phyloP scores from a whole-genome alignment of 768 basidiomycete genomes.

The Tricholoma bakamatsutake region DNA sequence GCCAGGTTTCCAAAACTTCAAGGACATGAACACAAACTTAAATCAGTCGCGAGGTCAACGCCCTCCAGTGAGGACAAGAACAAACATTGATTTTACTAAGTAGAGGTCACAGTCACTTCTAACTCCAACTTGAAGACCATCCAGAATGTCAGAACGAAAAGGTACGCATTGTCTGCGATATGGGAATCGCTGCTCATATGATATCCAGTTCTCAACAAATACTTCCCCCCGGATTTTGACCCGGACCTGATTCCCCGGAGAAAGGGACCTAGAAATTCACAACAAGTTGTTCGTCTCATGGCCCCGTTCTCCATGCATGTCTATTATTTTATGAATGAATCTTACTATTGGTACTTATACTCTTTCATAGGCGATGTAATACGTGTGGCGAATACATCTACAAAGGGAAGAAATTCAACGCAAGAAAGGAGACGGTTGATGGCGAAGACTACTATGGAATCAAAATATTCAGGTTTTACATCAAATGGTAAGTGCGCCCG shows the following conservation, averaged over 20 bases:
- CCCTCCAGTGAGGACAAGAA: neutral
- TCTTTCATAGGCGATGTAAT: conserved; percentile 69
- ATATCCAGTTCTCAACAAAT: conserved; percentile 80
- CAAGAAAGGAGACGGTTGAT: conserved; percentile 95
- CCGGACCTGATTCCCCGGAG: conserved; percentile 92
- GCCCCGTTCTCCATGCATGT: conserved; percentile 96
- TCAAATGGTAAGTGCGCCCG: conserved; percentile 65
- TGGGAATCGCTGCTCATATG: neutral
- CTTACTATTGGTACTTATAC: conserved; percentile 5
- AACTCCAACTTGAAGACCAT: neutral
- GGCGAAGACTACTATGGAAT: conserved; percentile 98
- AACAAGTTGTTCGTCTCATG: conserved; percentile 98
- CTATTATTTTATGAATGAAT: neutral
- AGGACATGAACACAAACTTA: conserved; percentile 33
- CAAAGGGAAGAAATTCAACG: conserved; percentile 99
- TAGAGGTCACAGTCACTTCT: neutral
- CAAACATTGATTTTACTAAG: neutral
- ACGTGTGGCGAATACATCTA: conserved; percentile 99
- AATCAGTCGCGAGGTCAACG: neutral
- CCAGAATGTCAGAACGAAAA: conserved; percentile 80
- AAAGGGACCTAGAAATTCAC: conserved; percentile 87
- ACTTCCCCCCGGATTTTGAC: conserved; percentile 98
- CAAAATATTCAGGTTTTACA: conserved; percentile 92
- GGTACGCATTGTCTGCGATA: conserved; percentile 31
- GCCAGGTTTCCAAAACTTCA: conserved; percentile 90